Conservation (phyloP, 2,329 filamentous ascomycete species). For the Sclerotinia glacialis region DNA sequence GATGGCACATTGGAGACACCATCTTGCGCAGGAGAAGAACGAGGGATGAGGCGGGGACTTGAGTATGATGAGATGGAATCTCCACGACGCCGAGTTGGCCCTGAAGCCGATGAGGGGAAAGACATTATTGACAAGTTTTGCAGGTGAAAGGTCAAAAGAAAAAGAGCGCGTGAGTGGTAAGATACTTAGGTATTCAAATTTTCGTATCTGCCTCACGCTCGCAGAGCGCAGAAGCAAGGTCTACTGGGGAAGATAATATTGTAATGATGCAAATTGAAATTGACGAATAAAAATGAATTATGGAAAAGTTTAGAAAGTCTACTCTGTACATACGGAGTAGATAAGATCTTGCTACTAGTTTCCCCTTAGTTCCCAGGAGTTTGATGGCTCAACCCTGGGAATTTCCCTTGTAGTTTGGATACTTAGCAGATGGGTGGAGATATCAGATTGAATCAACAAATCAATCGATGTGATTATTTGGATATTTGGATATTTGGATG, state of each 20-base stretch:
- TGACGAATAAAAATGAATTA: constrained; percentile 14
- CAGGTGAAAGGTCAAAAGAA: background rate
- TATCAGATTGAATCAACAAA: background rate
- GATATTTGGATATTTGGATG: too few species aligned
- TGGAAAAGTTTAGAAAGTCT: constrained; percentile 2
- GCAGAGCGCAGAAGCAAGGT: constrained; percentile 12
- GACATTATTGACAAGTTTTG: constrained; percentile 29
- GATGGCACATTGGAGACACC: constrained; percentile 24
- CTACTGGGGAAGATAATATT: background rate
- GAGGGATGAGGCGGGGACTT: constrained; percentile 35
- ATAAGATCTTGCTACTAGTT: constrained; percentile 16
- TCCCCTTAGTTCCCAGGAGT: background rate
- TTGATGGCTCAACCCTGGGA: background rate
- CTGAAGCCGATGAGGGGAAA: constrained; percentile 30
- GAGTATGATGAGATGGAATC: constrained; percentile 31
- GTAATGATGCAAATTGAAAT: background rate
- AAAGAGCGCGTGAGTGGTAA: background rate
- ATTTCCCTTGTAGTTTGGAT: background rate
- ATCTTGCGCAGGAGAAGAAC: constrained; percentile 28
- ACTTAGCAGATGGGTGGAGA: background rate
- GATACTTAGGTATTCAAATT: background rate
- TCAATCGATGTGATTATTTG: background rate
- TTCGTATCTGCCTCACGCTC: constrained; percentile 16
- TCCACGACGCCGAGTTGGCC: constrained; percentile 30
- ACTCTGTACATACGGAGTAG: too few species aligned